These are phyloP conservation scores for Penicillium hesseltinei DNA, from an alignment of 2,329 filamentous ascomycete genomes.

Conservation along the genomic window DNA sequence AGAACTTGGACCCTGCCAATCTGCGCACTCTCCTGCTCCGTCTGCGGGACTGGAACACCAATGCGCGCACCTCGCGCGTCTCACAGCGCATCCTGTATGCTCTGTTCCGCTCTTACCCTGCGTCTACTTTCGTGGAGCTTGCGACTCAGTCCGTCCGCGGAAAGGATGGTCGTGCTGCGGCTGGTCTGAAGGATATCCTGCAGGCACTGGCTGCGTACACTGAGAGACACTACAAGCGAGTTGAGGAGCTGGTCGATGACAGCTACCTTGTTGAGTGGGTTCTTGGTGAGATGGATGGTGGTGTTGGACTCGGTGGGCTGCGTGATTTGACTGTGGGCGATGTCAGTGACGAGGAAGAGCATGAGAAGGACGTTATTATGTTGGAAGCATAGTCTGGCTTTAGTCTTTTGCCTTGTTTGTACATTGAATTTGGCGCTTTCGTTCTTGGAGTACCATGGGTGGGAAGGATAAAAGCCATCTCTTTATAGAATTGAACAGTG, in stretches of 20 bases:
- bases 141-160: slow-evolving; percentile 44
- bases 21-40: slow-evolving; percentile 78
- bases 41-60: slow-evolving; percentile 95
- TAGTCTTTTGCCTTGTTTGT: slow-evolving; percentile 17
- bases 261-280: slow-evolving; percentile 94
- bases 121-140: slow-evolving; percentile 70
- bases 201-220: slow-evolving; percentile 88
- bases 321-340: slow-evolving; percentile 22
- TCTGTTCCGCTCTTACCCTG: slow-evolving; percentile 76
- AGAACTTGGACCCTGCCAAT: slow-evolving; percentile 77
- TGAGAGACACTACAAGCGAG: slow-evolving; percentile 83
- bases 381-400: slow-evolving; percentile 30
- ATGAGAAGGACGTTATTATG: slow-evolving; percentile 43
- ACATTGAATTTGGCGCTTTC: slow-evolving; percentile 26
- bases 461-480: slow-evolving; percentile 26
- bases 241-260: slow-evolving; percentile 89
- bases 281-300: slow-evolving; percentile 82
- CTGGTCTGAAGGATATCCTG: slow-evolving; percentile 76
- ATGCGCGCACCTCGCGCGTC: slow-evolving; percentile 78
- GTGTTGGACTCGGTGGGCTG: slow-evolving; percentile 47
- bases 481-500: slow-evolving; percentile 24
- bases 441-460: slow-evolving; percentile 23
- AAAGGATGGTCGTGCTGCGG: slow-evolving; percentile 41
- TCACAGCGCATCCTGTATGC: slow-evolving; percentile 82
- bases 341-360: slow-evolving; percentile 25